phyloP scores from a whole-genome alignment of 768 basidiomycete genomes.

The Termitomyces sp. region DNA sequence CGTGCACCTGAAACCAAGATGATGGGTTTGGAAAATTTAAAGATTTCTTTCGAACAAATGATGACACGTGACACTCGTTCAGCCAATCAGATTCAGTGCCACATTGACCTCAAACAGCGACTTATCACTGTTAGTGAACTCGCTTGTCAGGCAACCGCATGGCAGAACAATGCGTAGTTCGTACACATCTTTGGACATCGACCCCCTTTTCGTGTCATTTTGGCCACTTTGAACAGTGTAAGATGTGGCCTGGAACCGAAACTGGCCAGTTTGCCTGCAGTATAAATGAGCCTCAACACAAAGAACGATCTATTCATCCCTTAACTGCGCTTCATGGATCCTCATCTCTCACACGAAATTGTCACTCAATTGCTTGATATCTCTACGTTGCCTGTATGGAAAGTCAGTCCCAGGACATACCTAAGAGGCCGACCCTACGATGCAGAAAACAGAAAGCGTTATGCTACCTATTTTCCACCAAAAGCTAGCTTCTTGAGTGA shows the following conservation, averaged over 20 bases:
- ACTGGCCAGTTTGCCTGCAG: too few species aligned
- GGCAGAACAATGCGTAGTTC: conserved; percentile 5
- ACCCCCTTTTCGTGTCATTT: background rate
- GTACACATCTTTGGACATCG: background rate
- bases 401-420: background rate
- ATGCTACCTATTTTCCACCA: conserved; percentile 32
- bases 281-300: background rate
- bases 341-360: conserved; percentile 11
- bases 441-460: conserved; percentile 27
- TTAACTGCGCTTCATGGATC: conserved; percentile 12
- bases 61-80: background rate
- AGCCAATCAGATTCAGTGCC: background rate
- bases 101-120: background rate
- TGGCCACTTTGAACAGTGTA: conserved; percentile 4
- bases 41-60: background rate
- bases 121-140: background rate
- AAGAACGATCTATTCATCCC: background rate
- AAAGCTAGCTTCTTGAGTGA: conserved; percentile 19
- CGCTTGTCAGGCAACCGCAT: background rate
- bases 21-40: too few species aligned
- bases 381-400: background rate
- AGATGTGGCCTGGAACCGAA: background rate
- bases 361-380: conserved; percentile 7
- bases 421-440: conserved; percentile 7
- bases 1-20: too few species aligned